Percentiles rank a stretch among this genome's conserved stretches.
phyloP scores from a whole-genome alignment of 2,329 filamentous ascomycete genomes.

The Arthrobotrys entomopaga region DNA sequence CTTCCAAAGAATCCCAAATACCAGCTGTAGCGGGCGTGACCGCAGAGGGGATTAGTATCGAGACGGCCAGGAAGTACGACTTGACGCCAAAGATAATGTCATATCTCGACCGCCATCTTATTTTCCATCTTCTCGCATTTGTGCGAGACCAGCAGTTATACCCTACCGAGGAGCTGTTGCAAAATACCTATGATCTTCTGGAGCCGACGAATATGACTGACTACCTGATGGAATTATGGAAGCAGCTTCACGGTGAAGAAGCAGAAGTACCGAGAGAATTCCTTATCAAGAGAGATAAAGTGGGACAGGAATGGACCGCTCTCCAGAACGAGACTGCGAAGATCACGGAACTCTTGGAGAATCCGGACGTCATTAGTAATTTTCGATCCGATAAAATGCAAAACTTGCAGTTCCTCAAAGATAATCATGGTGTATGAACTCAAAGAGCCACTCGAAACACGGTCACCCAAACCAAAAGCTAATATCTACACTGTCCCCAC shows the following conservation, averaged over 20 bases:
- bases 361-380: conserved; percentile 89
- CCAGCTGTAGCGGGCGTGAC: conserved; percentile 27
- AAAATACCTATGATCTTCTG: conserved; percentile 90
- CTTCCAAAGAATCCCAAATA: conserved; percentile 31
- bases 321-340: conserved; percentile 88
- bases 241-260: conserved; percentile 82
- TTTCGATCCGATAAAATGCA: conserved; percentile 96
- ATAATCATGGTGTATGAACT: conserved; percentile 82
- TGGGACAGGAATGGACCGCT: conserved; percentile 81
- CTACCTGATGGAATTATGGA: conserved; percentile 91
- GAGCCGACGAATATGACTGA: conserved; percentile 99
- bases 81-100: conserved; percentile 89
- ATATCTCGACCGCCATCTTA: conserved; percentile 92
- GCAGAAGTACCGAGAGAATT: conserved; percentile 81
- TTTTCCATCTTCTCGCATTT: conserved; percentile 97
- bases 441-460: too few species aligned
- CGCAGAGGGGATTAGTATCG: conserved; percentile 42
- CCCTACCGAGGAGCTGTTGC: conserved; percentile 75
- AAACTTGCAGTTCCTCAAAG: conserved; percentile 98
- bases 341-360: conserved; percentile 84
- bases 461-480: background rate
- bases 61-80: conserved; percentile 69
- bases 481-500: conserved; percentile 35
- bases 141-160: conserved; percentile 71
- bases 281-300: conserved; percentile 86